phyloP scores from a whole-genome alignment of 2,329 filamentous ascomycete genomes.

The Penicillium sp. region DNA sequence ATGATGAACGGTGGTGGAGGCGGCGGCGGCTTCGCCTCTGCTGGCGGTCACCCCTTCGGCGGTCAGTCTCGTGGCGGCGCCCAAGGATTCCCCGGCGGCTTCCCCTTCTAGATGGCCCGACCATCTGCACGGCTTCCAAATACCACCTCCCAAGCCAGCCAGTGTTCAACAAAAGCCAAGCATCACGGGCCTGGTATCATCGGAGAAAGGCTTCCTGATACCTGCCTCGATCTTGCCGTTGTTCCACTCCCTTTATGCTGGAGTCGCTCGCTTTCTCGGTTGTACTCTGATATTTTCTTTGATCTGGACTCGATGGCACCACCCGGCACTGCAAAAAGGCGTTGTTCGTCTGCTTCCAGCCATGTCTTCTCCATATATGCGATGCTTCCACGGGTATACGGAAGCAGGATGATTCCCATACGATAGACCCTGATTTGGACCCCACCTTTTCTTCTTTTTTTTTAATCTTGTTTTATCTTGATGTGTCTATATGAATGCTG shows the following conservation, averaged over 20 bases:
- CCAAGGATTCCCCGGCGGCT: slow-evolving; percentile 53
- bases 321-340: neutral
- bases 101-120: slow-evolving; percentile 52
- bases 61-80: slow-evolving; percentile 42
- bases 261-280: neutral
- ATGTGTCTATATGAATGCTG: slow-evolving; percentile 13
- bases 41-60: slow-evolving; percentile 47
- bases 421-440: slow-evolving; percentile 14
- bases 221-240: neutral
- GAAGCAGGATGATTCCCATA: slow-evolving; percentile 22
- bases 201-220: neutral
- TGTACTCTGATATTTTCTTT: neutral
- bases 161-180: neutral
- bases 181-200: neutral
- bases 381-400: slow-evolving; percentile 1
- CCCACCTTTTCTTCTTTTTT: neutral
- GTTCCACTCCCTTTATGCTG: neutral
- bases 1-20: slow-evolving; percentile 70
- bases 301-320: neutral
- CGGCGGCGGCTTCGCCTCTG: slow-evolving; percentile 49
- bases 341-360: neutral
- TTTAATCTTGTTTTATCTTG: neutral
- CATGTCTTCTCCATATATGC: slow-evolving; percentile 5
- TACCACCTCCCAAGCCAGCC: neutral
- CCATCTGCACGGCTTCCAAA: neutral